Evolutionary conservation across 331 rosid species (phyloP).

Genomic region (Malus hybrid): DNA sequence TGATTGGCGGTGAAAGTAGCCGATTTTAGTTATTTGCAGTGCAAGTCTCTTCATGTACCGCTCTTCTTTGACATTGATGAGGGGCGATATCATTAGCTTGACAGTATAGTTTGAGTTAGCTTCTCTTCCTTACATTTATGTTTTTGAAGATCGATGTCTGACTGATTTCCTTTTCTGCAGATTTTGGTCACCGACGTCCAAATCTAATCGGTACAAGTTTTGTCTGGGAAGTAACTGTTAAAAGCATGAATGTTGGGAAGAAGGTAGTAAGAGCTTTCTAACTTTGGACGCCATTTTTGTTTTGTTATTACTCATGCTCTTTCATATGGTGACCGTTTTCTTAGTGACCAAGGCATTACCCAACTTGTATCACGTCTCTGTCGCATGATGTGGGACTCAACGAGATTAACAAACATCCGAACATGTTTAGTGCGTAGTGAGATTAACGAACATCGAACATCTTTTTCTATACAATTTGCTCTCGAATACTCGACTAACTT

Average conservation of each 20-base stretch:
- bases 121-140: not conserved
- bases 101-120: not conserved
- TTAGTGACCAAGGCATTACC: not conserved
- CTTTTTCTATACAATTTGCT: too few relatives aligned
- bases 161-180: not conserved
- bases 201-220: not conserved
- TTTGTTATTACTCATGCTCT: not conserved
- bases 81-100: constrained; percentile 23
- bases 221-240: not conserved
- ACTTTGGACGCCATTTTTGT: not conserved
- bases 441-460: too few relatives aligned
- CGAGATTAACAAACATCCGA: too few relatives aligned
- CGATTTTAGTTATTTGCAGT: not conserved
- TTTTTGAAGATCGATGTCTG: not conserved
- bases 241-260: not conserved
- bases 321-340: not conserved
- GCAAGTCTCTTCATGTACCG: constrained; percentile 16
- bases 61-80: not conserved
- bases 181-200: not conserved
- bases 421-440: too few relatives aligned
- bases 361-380: not conserved
- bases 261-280: too few relatives aligned
- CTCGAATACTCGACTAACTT: too few relatives aligned
- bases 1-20: constrained; percentile 29
- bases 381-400: too few relatives aligned